These are phyloP conservation scores for Alternaria brassicae DNA, from an alignment of 2,329 filamentous ascomycete species.

Conservation along the genomic window DNA sequence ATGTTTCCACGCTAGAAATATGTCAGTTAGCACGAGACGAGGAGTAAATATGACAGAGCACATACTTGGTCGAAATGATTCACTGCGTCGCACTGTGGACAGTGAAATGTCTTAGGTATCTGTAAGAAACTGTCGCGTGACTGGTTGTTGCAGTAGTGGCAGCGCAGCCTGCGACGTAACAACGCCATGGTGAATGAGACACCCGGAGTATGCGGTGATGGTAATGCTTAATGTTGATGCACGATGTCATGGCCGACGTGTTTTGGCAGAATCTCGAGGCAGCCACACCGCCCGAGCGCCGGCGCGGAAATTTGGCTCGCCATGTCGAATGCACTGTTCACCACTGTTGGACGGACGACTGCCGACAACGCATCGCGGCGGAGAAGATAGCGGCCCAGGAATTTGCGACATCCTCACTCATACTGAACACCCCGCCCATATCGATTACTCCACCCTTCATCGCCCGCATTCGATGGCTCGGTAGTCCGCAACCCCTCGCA, in stretches of 20 bases:
- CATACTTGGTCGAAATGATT: constrained; percentile 87
- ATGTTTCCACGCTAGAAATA: constrained; percentile 79
- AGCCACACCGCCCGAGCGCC: constrained; percentile 24
- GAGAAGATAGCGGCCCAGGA: neutral
- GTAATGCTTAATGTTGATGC: constrained; percentile 1
- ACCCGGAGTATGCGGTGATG: constrained; percentile 2
- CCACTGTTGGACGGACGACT: constrained; percentile 6
- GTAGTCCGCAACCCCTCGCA: constrained; percentile 30
- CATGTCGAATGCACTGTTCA: constrained; percentile 11
- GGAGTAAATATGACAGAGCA: constrained; percentile 1
- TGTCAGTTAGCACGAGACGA: constrained; percentile 21
- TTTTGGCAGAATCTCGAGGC: constrained; percentile 23
- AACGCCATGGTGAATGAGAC: constrained; percentile 36
- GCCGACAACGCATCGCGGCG: constrained; percentile 3
- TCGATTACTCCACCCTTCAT: neutral
- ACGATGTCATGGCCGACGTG: constrained; percentile 22
- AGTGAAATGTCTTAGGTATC: constrained; percentile 35
- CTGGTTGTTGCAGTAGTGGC: constrained; percentile 44
- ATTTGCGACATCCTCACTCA: neutral
- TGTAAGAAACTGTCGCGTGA: constrained; percentile 32
- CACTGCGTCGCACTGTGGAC: constrained; percentile 76
- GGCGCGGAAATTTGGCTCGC: constrained; percentile 26
- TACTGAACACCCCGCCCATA: neutral
- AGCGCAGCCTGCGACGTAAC: constrained; percentile 45
- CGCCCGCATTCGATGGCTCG: constrained; percentile 31